phyloP scores from a whole-genome alignment of 1,139 yeast genomes.

The Blastobotrys proliferans region DNA sequence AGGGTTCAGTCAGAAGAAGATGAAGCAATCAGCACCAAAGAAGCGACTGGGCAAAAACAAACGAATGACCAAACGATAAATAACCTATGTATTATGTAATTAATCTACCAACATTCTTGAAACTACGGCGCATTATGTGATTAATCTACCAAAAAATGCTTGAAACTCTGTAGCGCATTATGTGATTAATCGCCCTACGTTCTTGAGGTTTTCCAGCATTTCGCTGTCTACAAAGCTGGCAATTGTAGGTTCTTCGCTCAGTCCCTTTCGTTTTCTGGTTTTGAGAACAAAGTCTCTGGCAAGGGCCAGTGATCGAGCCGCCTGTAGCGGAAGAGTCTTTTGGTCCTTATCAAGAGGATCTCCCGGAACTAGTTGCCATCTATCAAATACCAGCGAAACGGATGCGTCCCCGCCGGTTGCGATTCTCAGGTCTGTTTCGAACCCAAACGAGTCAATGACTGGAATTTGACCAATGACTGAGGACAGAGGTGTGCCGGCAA shows the following conservation, averaged over 20 bases:
- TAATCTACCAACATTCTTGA: too few relatives aligned
- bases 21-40: slow-evolving; percentile 37
- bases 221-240: slow-evolving; percentile 65
- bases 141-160: too few relatives aligned
- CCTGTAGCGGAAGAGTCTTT: slow-evolving; percentile 62
- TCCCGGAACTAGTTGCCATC: slow-evolving; percentile 85
- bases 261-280: slow-evolving; percentile 82
- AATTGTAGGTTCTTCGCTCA: slow-evolving; percentile 65
- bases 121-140: too few relatives aligned
- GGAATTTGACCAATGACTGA: slow-evolving; percentile 67
- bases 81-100: background rate
- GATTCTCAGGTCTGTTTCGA: slow-evolving; percentile 79
- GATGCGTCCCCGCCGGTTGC: slow-evolving; percentile 76
- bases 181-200: slow-evolving; percentile 36
- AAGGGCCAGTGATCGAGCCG: slow-evolving; percentile 65
- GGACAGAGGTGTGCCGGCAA: slow-evolving; percentile 72
- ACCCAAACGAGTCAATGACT: slow-evolving; percentile 84
- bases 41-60: slow-evolving; percentile 76
- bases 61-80: slow-evolving; percentile 31
- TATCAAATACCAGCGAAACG: slow-evolving; percentile 59
- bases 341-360: slow-evolving; percentile 75
- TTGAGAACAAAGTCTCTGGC: slow-evolving; percentile 89
- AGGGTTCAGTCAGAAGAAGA: slow-evolving; percentile 55
- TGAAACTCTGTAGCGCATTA: too few relatives aligned
- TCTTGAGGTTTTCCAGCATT: slow-evolving; percentile 50